Evolutionary conservation across 352 stramenopile species (phyloP).

Genomic region (Phytophthora hibernalis): DNA sequence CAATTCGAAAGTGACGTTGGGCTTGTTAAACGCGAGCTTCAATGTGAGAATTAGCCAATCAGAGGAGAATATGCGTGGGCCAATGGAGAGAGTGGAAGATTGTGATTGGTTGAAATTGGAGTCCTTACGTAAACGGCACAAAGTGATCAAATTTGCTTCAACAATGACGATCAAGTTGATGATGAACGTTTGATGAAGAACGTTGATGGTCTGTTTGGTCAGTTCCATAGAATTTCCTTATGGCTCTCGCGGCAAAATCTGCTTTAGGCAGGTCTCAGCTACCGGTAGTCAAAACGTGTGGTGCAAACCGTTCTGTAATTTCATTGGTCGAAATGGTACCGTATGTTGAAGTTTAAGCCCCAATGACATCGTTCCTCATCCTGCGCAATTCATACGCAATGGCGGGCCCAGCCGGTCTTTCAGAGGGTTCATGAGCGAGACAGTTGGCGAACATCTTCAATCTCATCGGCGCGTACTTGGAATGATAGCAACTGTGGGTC

Average conservation of each 20-base stretch:
- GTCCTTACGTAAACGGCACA: not conserved
- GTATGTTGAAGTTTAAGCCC: no score
- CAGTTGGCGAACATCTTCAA: slow-evolving; percentile 35
- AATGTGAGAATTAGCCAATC: slow-evolving; percentile 18
- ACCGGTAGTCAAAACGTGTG: no score
- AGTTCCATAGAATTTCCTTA: no score
- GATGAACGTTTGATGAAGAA: no score
- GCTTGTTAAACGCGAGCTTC: slow-evolving; percentile 28
- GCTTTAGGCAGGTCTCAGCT: no score
- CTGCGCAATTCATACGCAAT: slow-evolving; percentile 21
- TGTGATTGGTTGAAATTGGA: slow-evolving; percentile 19
- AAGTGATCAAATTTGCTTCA: not conserved
- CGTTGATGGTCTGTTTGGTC: no score
- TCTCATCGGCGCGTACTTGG: slow-evolving; percentile 28
- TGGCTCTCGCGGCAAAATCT: no score
- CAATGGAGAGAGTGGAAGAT: not conserved
- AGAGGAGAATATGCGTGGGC: no score
- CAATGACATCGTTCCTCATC: no score
- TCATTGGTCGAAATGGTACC: not conserved
- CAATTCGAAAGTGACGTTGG: slow-evolving; percentile 22
- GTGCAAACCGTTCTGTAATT: no score
- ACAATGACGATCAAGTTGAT: not conserved
- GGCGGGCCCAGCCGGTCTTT: slow-evolving; percentile 6
- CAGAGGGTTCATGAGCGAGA: slow-evolving; percentile 1
- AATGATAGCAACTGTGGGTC: slow-evolving; percentile 30